phyloP scores from a whole-genome alignment of 2,329 filamentous ascomycete genomes.

The Epichloe gansuensis region DNA sequence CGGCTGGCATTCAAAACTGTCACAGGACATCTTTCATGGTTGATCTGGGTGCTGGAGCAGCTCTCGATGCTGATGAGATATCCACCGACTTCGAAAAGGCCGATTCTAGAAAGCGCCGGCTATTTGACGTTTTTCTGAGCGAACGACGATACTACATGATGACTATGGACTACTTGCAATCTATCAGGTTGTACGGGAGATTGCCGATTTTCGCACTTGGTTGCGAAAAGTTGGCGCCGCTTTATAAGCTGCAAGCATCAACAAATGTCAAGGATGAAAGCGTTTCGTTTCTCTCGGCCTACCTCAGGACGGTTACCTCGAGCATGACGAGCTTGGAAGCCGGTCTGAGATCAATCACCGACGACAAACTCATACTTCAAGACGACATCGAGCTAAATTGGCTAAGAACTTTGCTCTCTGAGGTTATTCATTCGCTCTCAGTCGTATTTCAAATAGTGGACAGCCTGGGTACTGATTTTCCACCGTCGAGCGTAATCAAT shows the following conservation, averaged over 20 bases:
- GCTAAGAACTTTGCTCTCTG: slow-evolving; percentile 50
- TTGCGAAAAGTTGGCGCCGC: slow-evolving; percentile 16
- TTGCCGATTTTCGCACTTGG: slow-evolving; percentile 22
- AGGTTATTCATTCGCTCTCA: slow-evolving; percentile 62
- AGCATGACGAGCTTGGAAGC: slow-evolving; percentile 38
- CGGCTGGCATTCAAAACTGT: slow-evolving; percentile 51
- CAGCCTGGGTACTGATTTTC: slow-evolving; percentile 39
- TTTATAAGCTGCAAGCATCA: slow-evolving; percentile 18
- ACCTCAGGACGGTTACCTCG: slow-evolving; percentile 32
- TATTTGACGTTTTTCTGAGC: slow-evolving; percentile 58
- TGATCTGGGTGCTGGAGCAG: slow-evolving; percentile 34
- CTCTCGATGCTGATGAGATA: slow-evolving; percentile 41
- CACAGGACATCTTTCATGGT: slow-evolving; percentile 45
- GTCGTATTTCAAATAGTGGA: slow-evolving; percentile 63
- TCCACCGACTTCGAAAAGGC: slow-evolving; percentile 49
- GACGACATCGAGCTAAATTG: slow-evolving; percentile 48
- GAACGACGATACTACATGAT: slow-evolving; percentile 60
- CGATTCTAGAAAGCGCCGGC: slow-evolving; percentile 50
- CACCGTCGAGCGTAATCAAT: slow-evolving; percentile 45
- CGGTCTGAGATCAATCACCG: slow-evolving; percentile 38
- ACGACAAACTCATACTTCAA: slow-evolving; percentile 33
- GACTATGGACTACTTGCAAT: slow-evolving; percentile 43
- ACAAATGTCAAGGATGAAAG: slow-evolving; percentile 23
- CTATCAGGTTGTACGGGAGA: slow-evolving; percentile 31
- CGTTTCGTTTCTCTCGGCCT: slow-evolving; percentile 34